phyloP scores from a whole-genome alignment of 331 rosid genomes.

The Pyracantha coccinea region DNA sequence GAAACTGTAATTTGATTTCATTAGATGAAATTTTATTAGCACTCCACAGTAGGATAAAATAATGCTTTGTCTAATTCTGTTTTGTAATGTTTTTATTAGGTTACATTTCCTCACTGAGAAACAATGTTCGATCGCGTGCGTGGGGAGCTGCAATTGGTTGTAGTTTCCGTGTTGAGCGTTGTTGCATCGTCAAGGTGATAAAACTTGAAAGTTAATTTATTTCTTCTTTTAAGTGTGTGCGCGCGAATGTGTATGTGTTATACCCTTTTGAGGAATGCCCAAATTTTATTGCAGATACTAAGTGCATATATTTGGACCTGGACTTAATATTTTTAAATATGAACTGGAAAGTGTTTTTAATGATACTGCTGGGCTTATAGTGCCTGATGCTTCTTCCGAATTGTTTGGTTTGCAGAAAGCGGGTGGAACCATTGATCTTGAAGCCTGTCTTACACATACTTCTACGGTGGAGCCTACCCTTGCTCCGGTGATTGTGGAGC shows the following conservation, averaged over 20 bases:
- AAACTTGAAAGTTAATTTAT: not conserved
- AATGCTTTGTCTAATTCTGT: constrained; percentile 10
- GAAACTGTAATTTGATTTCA: no score
- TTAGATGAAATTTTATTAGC: no score
- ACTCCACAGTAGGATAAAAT: not conserved
- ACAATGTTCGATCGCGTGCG: constrained; percentile 94
- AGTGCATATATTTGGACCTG: not conserved
- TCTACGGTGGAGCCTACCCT: constrained; percentile 95
- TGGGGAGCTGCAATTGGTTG: constrained; percentile 99
- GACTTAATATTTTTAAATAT: not conserved
- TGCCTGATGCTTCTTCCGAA: constrained; percentile 1
- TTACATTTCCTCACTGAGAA: constrained; percentile 82
- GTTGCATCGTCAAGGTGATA: constrained; percentile 89
- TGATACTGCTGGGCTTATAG: not conserved
- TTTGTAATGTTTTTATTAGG: constrained; percentile 36
- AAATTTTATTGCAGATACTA: not conserved
- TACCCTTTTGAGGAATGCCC: not conserved
- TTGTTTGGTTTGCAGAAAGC: constrained; percentile 52
- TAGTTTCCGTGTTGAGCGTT: constrained; percentile 80
- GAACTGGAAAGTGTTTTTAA: not conserved
- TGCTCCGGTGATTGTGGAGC: constrained; percentile 89
- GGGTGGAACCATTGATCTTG: constrained; percentile 90
- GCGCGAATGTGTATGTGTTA: no score
- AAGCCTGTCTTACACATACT: constrained; percentile 94
- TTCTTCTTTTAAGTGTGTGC: not conserved